Evolutionary conservation across 1,139 yeast genomes (phyloP).

Genomic region (Yamadazyma diddensiae): DNA sequence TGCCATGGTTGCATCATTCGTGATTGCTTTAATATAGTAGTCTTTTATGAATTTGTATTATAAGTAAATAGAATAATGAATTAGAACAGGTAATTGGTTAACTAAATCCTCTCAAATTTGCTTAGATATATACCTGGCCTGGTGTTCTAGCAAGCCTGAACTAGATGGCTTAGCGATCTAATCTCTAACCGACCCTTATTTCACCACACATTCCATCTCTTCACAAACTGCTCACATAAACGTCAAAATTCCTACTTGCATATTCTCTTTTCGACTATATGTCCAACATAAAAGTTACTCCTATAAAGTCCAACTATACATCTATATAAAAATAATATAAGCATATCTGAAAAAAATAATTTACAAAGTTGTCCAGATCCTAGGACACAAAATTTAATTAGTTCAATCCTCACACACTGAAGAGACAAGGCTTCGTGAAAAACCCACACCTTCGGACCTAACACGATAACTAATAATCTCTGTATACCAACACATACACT

Average conservation of each 20-base stretch:
- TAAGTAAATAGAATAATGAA: slow-evolving; percentile 1
- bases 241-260: no score
- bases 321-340: not conserved
- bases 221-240: no score
- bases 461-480: not conserved
- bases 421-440: not conserved
- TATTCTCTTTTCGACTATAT: no score
- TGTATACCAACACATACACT: no score
- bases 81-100: no score
- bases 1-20: slow-evolving; percentile 17
- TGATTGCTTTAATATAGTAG: slow-evolving; percentile 14
- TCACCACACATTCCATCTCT: no score
- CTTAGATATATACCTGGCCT: no score
- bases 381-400: slow-evolving; percentile 1
- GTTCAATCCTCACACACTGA: slow-evolving; percentile 1
- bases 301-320: not conserved
- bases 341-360: not conserved
- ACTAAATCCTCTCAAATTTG: no score
- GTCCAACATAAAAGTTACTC: slow-evolving; percentile 3
- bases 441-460: not conserved
- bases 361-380: slow-evolving; percentile 7
- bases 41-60: slow-evolving; percentile 3
- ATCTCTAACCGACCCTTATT: no score
- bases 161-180: no score
- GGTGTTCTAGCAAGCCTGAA: no score